Evolutionary conservation across 2,329 filamentous ascomycete species (phyloP).

Genomic region (Pyrenophora graminea): DNA sequence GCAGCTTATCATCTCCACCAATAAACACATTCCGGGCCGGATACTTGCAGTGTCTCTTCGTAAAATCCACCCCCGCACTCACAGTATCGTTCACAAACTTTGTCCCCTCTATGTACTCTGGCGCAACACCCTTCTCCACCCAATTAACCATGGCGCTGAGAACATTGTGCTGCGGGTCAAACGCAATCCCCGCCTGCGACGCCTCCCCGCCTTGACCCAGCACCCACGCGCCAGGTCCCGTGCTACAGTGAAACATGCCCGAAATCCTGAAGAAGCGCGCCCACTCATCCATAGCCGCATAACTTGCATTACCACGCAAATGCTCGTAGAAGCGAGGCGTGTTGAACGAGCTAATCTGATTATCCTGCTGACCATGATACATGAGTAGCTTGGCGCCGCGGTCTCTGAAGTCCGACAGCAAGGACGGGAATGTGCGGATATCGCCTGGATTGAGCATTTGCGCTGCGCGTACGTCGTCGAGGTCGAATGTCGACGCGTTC

Average conservation of each 20-base stretch:
- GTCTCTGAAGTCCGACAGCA: constrained; percentile 35
- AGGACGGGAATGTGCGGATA: constrained; percentile 44
- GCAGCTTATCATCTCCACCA: constrained; percentile 33
- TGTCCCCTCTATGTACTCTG: constrained; percentile 40
- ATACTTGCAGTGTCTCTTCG: constrained; percentile 53
- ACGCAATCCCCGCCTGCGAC: constrained; percentile 22
- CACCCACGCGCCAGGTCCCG: constrained; percentile 51
- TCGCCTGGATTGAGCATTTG: constrained; percentile 42
- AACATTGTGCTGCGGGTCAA: constrained; percentile 20
- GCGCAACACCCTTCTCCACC: constrained; percentile 48
- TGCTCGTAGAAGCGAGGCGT: constrained; percentile 53
- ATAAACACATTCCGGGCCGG: constrained; percentile 8
- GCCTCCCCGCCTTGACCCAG: constrained; percentile 33
- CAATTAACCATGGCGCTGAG: constrained; percentile 52
- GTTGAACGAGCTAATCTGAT: constrained; percentile 51
- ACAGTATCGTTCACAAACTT: constrained; percentile 46
- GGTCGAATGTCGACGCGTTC: constrained; percentile 22
- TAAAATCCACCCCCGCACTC: constrained; percentile 49
- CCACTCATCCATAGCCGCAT: constrained; percentile 34
- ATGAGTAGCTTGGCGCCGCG: constrained; percentile 52
- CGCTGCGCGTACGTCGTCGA: constrained; percentile 33
- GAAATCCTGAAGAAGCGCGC: constrained; percentile 56
- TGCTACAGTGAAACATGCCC: constrained; percentile 58
- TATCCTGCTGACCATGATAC: constrained; percentile 52
- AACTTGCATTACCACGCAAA: constrained; percentile 27